Base-by-base conservation (phyloP, 2,329 filamentous ascomycete species). In the Aspergillus melleus region DNA sequence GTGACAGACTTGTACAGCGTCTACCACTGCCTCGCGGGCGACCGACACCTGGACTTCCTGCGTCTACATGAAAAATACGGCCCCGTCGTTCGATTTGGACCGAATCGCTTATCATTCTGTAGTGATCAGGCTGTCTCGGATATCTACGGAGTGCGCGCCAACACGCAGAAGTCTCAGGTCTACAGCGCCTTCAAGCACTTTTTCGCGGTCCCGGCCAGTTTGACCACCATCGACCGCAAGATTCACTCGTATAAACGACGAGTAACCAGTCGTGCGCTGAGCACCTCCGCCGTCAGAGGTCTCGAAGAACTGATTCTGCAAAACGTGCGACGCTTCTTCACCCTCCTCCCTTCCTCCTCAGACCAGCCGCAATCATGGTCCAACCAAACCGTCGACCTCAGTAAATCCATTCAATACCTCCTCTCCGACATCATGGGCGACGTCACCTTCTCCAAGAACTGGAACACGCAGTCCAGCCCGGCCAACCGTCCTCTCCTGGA, bases 41-140 rank as follows among this genome's bases (percentile, higher is more conserved):
- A 74, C 42, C 68, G 68, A 54, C 74, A 74, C 49, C 66, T 68
- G 47, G 71, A 75, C 55, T 64, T 74, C 26, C 29, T 26, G 54
- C 26, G 44, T 16, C 56, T 54, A 9, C 57, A 59, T 36, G 47
- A 59, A 20, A 32, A 59, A 59, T 59, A 59, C 29, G 57, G 57
- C 14, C 36, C 36, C 16, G 36, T 42, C 16, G 36, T 42, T 42
- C 36, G 36, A 16, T 42, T 42, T n/a, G 36, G 36, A 19, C 36
- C 36, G 5, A 42, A 42, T n/a, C 16, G 36, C n/a, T n/a, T 42
- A 8, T n/a, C 36, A 42, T 42, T 42, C 36, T 42, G 36, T 14
- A n/a, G 14, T 16, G 36, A 42, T 6, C 19, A 47, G 19, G 44
- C 44, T 16, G 22, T 47, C 6, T 47, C 44, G 12, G 44, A 47